Base-by-base conservation (phyloP, 192 early-diverging fungal genomes). In the Mortierella claussenii region DNA sequence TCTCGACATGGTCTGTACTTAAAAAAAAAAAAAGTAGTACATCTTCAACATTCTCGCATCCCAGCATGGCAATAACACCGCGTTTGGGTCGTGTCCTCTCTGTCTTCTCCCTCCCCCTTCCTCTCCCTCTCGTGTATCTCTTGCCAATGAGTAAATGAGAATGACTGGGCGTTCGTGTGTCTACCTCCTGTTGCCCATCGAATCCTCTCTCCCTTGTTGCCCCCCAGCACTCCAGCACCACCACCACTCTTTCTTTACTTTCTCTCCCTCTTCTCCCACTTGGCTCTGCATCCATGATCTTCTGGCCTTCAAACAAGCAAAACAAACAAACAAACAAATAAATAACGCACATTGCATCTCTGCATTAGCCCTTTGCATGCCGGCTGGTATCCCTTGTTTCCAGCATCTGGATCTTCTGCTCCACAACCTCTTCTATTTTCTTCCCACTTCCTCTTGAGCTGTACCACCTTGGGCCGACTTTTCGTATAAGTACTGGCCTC, bases 81-180 rank as follows among this genome's bases (percentile, higher is more conserved):
- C n/a, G n/a, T n/a, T n/a, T n/a, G n/a, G n/a, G n/a, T 49, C 37
- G 21, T 64, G 37, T 53, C 34, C 50, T 27, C 33, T 42, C 49
- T 44, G 11, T 47, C 48, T 37, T 20, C 23, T 49, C 30, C 42
- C 30, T 20, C n/a, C n/a, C n/a, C n/a, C n/a, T n/a, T n/a, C n/a
- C n/a, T n/a, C n/a, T n/a, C n/a, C n/a, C n/a, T n/a, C n/a, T n/a
- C n/a, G n/a, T n/a, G n/a, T n/a, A n/a, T n/a, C n/a, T n/a, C n/a
- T n/a, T n/a, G n/a, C n/a, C n/a, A n/a, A n/a, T n/a, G n/a, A n/a
- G n/a, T n/a, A n/a, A n/a, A n/a, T n/a, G n/a, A n/a, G n/a, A n/a
- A n/a, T n/a, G n/a, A n/a, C n/a, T n/a, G n/a, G n/a, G n/a, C n/a
- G n/a, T n/a, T n/a, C n/a, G n/a, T n/a, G n/a, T n/a, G n/a, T n/a